These are phyloP conservation scores for Paraconiothyrium brasiliense DNA, from an alignment of 2,329 filamentous ascomycete species.

Conservation along the genomic window DNA sequence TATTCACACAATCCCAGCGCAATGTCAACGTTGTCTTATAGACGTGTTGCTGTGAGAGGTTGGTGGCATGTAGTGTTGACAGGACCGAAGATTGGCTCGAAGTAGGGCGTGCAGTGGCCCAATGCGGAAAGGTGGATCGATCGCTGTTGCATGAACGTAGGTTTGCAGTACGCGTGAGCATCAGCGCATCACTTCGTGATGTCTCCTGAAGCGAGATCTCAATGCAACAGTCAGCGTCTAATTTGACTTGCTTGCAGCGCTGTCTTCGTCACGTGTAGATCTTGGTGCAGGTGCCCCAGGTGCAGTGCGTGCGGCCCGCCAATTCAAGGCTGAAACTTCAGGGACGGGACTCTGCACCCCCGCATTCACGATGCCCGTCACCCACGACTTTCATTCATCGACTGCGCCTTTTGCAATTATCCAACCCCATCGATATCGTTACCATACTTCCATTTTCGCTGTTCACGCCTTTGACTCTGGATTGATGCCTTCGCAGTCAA, in stretches of 20 bases:
- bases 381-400: not conserved
- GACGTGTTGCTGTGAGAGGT: not conserved
- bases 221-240: not conserved
- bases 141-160: not conserved
- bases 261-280: constrained; percentile 4
- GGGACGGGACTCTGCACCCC: constrained; percentile 2
- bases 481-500: not conserved
- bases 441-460: not conserved
- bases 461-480: not conserved
- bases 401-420: not conserved
- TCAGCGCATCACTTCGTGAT: constrained; percentile 8
- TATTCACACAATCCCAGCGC: too few species aligned
- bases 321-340: constrained; percentile 11
- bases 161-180: not conserved
- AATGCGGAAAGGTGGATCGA: not conserved
- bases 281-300: not conserved
- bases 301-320: not conserved
- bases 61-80: not conserved
- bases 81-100: not conserved
- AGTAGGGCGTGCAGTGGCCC: not conserved
- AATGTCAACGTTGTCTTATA: too few species aligned
- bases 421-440: not conserved
- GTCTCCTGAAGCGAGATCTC: not conserved
- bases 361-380: constrained; percentile 9
- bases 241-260: not conserved